A percentile compares a stretch with the other conserved stretches of the same genome.
These are phyloP conservation scores for Elsinoe australis DNA, from an alignment of 2,329 filamentous ascomycete genomes.

Conservation along the genomic window DNA sequence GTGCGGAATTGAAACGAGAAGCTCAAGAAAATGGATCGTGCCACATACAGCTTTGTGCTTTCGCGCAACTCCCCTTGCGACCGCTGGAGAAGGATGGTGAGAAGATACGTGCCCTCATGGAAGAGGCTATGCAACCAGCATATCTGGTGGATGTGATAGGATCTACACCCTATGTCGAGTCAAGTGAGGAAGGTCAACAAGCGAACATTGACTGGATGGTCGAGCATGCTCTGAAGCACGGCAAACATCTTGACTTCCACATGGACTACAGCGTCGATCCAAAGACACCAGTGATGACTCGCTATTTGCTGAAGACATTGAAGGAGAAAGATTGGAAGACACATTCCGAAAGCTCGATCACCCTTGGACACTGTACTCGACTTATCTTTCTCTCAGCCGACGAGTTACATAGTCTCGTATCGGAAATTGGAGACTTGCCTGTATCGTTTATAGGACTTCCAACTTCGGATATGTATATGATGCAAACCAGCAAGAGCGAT, in stretches of 20 bases:
- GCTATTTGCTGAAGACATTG: conserved; percentile 48
- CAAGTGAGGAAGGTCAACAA: conserved; percentile 39
- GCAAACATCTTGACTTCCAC: conserved; percentile 60
- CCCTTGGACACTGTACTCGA: conserved; percentile 62
- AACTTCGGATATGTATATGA: conserved; percentile 67
- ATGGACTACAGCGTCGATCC: conserved; percentile 60
- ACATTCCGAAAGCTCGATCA: conserved; percentile 43
- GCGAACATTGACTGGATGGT: conserved; percentile 59
- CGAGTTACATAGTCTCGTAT: conserved; percentile 45
- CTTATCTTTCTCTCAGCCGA: conserved; percentile 48
- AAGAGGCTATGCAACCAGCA: conserved; percentile 35
- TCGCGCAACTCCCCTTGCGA: conserved; percentile 63
- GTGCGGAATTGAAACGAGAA: conserved; percentile 45
- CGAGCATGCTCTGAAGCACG: conserved; percentile 42
- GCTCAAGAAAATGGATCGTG: conserved; percentile 46
- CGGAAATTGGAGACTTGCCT: conserved; percentile 47
- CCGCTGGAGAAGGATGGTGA: conserved; percentile 39
- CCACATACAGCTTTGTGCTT: conserved; percentile 59
- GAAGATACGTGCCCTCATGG: conserved; percentile 46
- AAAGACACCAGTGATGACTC: conserved; percentile 44
- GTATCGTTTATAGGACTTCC: conserved; percentile 62
- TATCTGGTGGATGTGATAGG: conserved; percentile 53
- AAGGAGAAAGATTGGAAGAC: conserved; percentile 44
- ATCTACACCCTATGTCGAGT: conserved; percentile 64
- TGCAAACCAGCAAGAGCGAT: conserved; percentile 40